Evolutionary conservation across 2,329 filamentous ascomycete genomes (phyloP).

Genomic region (Davidsoniella virescens): DNA sequence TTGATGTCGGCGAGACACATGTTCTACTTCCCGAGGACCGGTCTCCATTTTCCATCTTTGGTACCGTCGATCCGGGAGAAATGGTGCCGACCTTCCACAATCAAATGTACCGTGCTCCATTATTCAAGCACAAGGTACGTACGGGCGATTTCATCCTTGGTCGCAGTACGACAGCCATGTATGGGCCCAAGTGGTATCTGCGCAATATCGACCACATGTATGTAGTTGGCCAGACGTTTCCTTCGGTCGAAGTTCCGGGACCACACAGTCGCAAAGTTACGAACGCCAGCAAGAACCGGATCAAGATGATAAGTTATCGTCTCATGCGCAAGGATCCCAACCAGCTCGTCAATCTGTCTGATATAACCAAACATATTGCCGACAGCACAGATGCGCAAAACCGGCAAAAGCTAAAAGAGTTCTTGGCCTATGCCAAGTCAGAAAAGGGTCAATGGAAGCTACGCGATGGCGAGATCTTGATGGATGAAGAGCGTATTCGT

Average conservation of each 20-base stretch:
- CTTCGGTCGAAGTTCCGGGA: conserved; percentile 79
- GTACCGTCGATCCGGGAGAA: conserved; percentile 80
- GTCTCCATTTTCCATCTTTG: conserved; percentile 90
- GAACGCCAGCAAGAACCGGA: conserved; percentile 86
- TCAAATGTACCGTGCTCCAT: conserved; percentile 82
- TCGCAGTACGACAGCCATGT: conserved; percentile 60
- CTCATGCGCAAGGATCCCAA: conserved; percentile 64
- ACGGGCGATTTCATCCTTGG: conserved; percentile 75
- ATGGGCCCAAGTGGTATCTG: conserved; percentile 67
- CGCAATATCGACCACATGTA: conserved; percentile 83
- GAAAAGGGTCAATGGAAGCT: conserved; percentile 72
- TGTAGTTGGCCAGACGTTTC: conserved; percentile 84
- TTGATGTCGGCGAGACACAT: conserved; percentile 74
- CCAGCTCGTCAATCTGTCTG: conserved; percentile 54
- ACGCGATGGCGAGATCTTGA: conserved; percentile 52
- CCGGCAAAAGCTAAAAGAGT: conserved; percentile 91
- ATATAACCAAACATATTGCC: conserved; percentile 81
- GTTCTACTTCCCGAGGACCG: conserved; percentile 85
- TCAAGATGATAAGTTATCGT: conserved; percentile 91
- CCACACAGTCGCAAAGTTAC: conserved; percentile 91
- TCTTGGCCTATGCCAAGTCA: conserved; percentile 79
- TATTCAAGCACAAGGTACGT: conserved; percentile 73
- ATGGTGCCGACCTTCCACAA: conserved; percentile 85
- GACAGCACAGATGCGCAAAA: conserved; percentile 93
- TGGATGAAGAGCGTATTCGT: conserved; percentile 67